A percentile compares a stretch with the other conserved stretches of the same genome.
phyloP scores from a whole-genome alignment of 2,329 filamentous ascomycete species.

The Aspergillus chevalieri region DNA sequence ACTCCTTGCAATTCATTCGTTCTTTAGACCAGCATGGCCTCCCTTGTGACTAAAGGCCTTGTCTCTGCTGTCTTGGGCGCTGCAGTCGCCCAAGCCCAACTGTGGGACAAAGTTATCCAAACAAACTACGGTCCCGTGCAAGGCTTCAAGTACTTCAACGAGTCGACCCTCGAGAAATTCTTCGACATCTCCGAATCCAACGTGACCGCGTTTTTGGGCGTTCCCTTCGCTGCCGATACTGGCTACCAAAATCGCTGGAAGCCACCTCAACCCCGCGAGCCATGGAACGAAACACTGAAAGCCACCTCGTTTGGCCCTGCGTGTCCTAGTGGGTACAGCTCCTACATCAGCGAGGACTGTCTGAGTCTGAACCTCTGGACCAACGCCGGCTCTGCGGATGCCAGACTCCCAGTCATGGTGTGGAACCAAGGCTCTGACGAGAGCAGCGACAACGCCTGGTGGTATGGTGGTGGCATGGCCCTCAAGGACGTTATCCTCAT shows the following conservation, averaged over 20 bases:
- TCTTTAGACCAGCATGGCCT: too few species aligned
- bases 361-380: conserved; percentile 29
- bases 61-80: too few species aligned
- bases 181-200: conserved; percentile 13
- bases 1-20: too few species aligned
- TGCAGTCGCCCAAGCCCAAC: conserved; percentile 10
- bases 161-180: conserved; percentile 13
- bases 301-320: conserved; percentile 17
- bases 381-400: conserved; percentile 13
- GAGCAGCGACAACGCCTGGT: conserved; percentile 19
- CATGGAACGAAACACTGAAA: conserved; percentile 16
- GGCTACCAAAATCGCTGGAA: conserved; percentile 23
- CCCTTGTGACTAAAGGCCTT: too few species aligned
- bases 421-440: conserved; percentile 25
- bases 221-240: conserved; percentile 24
- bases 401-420: conserved; percentile 23
- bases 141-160: conserved; percentile 17
- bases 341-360: conserved; percentile 26
- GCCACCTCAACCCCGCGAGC: conserved; percentile 15
- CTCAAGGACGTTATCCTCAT: conserved; percentile 23
- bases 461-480: conserved; percentile 25
- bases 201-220: conserved; percentile 18
- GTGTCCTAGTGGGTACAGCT: conserved; percentile 12
- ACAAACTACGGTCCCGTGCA: conserved; percentile 14
- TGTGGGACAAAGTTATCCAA: conserved; percentile 13